Evolutionary conservation across 164 flowering plant genomes (phyloP), one percentile per base, ranked within the genome.

Genomic region (Litsea cubeba): DNA sequence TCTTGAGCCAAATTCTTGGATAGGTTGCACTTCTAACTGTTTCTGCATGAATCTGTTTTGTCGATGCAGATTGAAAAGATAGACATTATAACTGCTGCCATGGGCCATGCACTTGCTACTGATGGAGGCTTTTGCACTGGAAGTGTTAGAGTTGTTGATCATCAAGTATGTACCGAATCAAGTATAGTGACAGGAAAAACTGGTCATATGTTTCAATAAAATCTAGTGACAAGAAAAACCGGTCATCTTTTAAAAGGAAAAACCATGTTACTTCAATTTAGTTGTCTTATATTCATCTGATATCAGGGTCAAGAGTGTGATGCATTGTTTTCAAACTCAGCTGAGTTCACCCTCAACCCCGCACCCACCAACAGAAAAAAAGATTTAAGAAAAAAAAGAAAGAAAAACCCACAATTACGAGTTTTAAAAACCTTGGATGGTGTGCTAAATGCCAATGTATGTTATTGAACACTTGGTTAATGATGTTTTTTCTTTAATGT

Each of bases 111-210:
- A 68, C 84, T 96, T 72, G 97, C 98, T 72, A 88, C 97, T 23
- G 94, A 87, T 81, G 99, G 99, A 69, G 99, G 99, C 79, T 96
- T 96, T 79, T 96, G 99, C 87, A 94, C 99, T 49, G 99, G 99
- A 79, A 94, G 89, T 84, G 76, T 88, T 25, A 83, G 97, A 79
- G 95, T 91, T 74, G 89, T 90, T 79, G 97, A 96, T 82, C 98
- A 96, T 83, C 98, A 96, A 81, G 98, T 94, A 87, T 68, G 87
- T 22, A 62, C 26, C 0, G 10, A n/a, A 12, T 40, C 54, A 72
- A 17, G 46, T 62, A 15, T 23, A 72, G 20, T 20, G 40, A 14
- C 49, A 7, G 60, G 69, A 71, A 58, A 65, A 17, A 20, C 60
- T 14, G 60, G 50, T 57, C 11, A 71, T 71, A 24, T 25, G 15